These are phyloP conservation scores for Fusarium graminum DNA, from an alignment of 2,329 filamentous ascomycete genomes.

Conservation along the genomic window DNA sequence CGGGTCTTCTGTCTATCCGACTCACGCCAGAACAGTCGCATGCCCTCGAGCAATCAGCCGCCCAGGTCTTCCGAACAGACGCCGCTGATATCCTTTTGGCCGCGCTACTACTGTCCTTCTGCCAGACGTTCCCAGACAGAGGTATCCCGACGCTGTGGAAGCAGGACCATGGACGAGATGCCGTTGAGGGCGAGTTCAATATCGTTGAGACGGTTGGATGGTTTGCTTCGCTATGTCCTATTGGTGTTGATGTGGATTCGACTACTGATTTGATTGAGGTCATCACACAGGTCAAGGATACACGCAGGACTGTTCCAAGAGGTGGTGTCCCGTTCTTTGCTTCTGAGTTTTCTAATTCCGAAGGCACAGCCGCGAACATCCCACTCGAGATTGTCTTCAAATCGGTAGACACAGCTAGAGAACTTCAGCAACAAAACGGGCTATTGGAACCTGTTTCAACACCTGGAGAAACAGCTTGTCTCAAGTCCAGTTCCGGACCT, in stretches of 20 bases:
- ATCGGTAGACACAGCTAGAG: slow-evolving; percentile 64
- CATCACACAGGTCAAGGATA: slow-evolving; percentile 67
- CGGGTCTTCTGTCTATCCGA: slow-evolving; percentile 58
- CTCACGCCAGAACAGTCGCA: slow-evolving; percentile 59
- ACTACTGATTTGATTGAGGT: slow-evolving; percentile 64
- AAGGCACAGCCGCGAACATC: slow-evolving; percentile 54
- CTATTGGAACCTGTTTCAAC: slow-evolving; percentile 63
- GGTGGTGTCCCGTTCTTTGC: slow-evolving; percentile 65
- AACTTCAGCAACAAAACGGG: slow-evolving; percentile 62
- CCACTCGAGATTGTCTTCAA: slow-evolving; percentile 72
- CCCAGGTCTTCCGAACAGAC: slow-evolving; percentile 64
- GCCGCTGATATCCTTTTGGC: slow-evolving; percentile 67
- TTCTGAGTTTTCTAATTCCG: slow-evolving; percentile 56
- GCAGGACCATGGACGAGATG: slow-evolving; percentile 64
- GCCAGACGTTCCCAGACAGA: slow-evolving; percentile 67
- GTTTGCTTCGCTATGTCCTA: slow-evolving; percentile 69
- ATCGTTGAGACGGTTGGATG: slow-evolving; percentile 70
- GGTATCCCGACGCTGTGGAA: slow-evolving; percentile 66
- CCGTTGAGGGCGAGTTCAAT: slow-evolving; percentile 61
- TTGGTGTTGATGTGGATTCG: slow-evolving; percentile 59
- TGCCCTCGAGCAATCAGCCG: slow-evolving; percentile 58
- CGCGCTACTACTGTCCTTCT: slow-evolving; percentile 67
- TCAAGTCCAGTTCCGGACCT: slow-evolving; percentile 60
- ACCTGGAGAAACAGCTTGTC: slow-evolving; percentile 56
- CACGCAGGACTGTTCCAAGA: slow-evolving; percentile 58